Conservation (phyloP, 176 grass and related monocot species). For the Oryza rufipogon region DNA sequence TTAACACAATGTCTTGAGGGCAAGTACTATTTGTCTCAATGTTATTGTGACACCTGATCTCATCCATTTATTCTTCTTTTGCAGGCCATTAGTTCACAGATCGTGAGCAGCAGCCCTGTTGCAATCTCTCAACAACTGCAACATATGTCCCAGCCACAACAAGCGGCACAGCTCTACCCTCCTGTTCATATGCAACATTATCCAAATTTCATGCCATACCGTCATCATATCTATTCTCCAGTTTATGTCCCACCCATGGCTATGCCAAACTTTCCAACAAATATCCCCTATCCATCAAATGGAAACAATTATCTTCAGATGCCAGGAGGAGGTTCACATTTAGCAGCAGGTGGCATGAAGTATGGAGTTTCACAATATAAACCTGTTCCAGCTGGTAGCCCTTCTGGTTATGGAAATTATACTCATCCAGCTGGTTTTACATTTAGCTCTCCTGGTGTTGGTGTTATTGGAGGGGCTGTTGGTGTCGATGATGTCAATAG, state of each 20-base stretch:
- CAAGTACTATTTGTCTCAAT: conserved; percentile 15
- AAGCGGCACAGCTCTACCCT: conserved; percentile 68
- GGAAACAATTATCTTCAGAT: conserved; percentile 79
- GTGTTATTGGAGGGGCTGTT: conserved; percentile 66
- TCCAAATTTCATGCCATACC: conserved; percentile 81
- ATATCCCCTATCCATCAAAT: conserved; percentile 66
- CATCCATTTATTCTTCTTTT: conserved; percentile 14
- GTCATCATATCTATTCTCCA: conserved; percentile 74
- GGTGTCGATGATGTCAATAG: conserved; percentile 69
- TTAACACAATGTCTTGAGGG: background rate
- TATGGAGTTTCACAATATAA: conserved; percentile 73
- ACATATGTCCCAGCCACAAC: conserved; percentile 63
- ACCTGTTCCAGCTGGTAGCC: conserved; percentile 62
- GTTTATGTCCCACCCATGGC: conserved; percentile 71
- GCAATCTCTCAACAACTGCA: conserved; percentile 53
- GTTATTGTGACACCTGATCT: background rate
- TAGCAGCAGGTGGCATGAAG: conserved; percentile 62
- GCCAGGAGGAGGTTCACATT: conserved; percentile 64
- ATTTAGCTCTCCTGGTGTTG: conserved; percentile 71
- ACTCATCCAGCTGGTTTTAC: conserved; percentile 69
- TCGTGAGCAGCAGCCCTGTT: conserved; percentile 49
- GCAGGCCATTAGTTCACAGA: conserved; percentile 55
- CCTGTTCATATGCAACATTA: conserved; percentile 72
- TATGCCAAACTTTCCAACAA: conserved; percentile 72
- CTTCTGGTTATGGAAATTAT: conserved; percentile 74